Conservation (phyloP, 148 eudicot genomes). For the Polygonum maritimum region DNA sequence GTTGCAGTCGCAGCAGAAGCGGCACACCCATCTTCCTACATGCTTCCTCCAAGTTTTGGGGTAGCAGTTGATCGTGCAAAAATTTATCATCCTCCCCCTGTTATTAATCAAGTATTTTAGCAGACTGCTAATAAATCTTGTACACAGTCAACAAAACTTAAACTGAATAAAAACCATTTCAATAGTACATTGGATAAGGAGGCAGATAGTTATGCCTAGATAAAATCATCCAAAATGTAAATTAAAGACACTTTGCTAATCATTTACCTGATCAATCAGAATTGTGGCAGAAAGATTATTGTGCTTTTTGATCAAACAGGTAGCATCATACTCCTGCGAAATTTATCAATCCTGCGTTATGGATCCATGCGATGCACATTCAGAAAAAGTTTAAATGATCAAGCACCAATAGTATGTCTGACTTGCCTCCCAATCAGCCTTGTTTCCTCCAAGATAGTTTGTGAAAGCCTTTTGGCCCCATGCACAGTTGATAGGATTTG, state of each 20-base stretch:
- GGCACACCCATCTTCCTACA: slow-evolving; percentile 64
- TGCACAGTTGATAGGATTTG: slow-evolving; percentile 79
- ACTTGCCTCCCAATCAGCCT: slow-evolving; percentile 84
- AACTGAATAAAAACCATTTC: neutral
- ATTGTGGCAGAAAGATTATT: slow-evolving; percentile 63
- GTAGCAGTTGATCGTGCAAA: slow-evolving; percentile 59
- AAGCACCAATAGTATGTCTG: neutral
- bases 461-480: slow-evolving; percentile 99
- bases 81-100: slow-evolving; percentile 92
- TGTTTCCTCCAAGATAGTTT: slow-evolving; percentile 79
- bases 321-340: slow-evolving; percentile 91
- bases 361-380: neutral
- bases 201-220: neutral
- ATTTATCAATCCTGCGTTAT: neutral
- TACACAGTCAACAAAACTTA: too few relatives aligned
- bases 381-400: neutral
- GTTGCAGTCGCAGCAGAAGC: slow-evolving; percentile 58
- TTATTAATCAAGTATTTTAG: neutral
- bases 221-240: neutral
- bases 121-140: neutral
- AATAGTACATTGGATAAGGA: neutral
- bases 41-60: slow-evolving; percentile 80
- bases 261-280: slow-evolving; percentile 84
- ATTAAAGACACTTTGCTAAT: neutral
- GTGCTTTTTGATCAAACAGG: slow-evolving; percentile 60